Base-by-base conservation (phyloP, 2,329 filamentous ascomycete genomes). In the Botrytis porri region DNA sequence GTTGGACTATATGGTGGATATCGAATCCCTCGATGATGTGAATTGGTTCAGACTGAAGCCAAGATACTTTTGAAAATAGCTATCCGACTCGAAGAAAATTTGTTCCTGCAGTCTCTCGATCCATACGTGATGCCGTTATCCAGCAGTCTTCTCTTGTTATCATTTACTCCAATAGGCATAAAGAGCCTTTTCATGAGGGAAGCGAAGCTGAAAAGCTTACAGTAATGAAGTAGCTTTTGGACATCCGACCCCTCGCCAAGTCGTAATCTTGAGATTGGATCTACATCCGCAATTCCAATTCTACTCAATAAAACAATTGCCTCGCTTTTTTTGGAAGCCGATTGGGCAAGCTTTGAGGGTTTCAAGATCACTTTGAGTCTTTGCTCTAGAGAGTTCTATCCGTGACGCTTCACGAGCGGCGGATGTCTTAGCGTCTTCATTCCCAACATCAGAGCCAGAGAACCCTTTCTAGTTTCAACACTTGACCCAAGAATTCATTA, bases 61-160 rank as follows among this genome's bases (percentile, higher is more conserved):
- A 25, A n/a, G 8, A 29, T 25, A 71, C 69, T 57, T 32, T 54
- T 51, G 69, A 64, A 64, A 35, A 71, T 29, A 64, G 60, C 69
- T 60, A 63, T 16, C 69, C 69, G 0, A 71, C 16, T 39, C 69
- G 7, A 12, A 14, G 9, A 25, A 43, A 71, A 25, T 57, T n/a
- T 39, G 48, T 32, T 14, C 60, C 35, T 62, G 60, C 60, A 35
- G 37, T 45, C 29, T 71, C 69, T 54, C 18, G 32, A 32, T 71
- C 69, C 45, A 64, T 71, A 51, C 45, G 57, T n/a, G 45, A 57
- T 71, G 35, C 35, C 57, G 45, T 35, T 64, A 64, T 41, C 45
- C 69, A 54, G n/a, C 32, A 63, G 64, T 64, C 43, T 57, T 63
- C 22, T 63, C 41, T 10, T 37, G 9, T 29, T 59, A 20, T 9